These are phyloP conservation scores for Parathielavia hyrcaniae DNA, from an alignment of 495 filamentous ascomycete genomes.

Conservation along the genomic window DNA sequence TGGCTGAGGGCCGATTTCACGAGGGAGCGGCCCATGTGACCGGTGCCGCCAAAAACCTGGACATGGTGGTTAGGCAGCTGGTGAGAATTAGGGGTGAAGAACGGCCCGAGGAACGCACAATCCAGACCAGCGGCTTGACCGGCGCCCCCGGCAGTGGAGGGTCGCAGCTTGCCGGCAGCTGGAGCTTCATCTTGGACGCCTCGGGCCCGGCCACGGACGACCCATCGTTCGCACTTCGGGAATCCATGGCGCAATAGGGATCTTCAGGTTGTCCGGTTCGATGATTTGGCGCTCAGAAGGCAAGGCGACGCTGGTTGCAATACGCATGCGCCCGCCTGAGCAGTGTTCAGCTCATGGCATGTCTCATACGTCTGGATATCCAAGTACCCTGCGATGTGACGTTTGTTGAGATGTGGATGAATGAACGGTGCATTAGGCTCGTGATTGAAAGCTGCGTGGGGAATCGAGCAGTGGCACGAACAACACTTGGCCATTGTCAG, in stretches of 20 bases:
- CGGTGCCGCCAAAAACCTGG: slow-evolving; percentile 88
- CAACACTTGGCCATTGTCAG: too few species aligned
- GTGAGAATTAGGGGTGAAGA: not conserved
- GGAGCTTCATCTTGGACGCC: slow-evolving; percentile 33
- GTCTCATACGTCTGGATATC: not conserved
- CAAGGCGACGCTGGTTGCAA: slow-evolving; percentile 18
- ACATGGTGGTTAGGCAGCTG: slow-evolving; percentile 11
- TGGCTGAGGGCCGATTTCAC: slow-evolving; percentile 73
- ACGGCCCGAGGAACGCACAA: slow-evolving; percentile 49
- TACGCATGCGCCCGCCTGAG: slow-evolving; percentile 22
- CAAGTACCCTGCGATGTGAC: not conserved
- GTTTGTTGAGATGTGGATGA: not conserved
- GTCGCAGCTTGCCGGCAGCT: slow-evolving; percentile 70
- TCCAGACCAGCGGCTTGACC: slow-evolving; percentile 70
- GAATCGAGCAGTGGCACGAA: not conserved
- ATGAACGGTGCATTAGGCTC: not conserved
- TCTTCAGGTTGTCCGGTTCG: not conserved
- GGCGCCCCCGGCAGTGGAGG: slow-evolving; percentile 69
- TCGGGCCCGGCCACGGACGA: slow-evolving; percentile 26
- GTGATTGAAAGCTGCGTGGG: slow-evolving; percentile 1
- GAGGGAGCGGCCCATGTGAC: slow-evolving; percentile 90
- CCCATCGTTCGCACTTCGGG: slow-evolving; percentile 23
- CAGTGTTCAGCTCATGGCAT: slow-evolving; percentile 21
- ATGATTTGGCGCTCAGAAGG: not conserved
- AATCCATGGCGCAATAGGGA: slow-evolving; percentile 19